Base-by-base conservation (phyloP, 495 filamentous ascomycete species). In the Patellaria atrata region DNA sequence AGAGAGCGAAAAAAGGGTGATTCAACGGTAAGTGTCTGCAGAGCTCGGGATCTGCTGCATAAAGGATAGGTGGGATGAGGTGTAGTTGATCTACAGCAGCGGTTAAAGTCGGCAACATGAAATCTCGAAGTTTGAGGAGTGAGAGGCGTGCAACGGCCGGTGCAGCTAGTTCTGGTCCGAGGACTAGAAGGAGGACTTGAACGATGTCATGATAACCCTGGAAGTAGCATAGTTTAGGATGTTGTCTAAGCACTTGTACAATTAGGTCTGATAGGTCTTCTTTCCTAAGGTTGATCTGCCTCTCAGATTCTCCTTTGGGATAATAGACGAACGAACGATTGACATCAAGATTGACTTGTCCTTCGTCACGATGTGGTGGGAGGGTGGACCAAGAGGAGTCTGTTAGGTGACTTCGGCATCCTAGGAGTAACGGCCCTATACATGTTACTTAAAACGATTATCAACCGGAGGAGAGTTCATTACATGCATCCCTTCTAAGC, bases 121-220 rank as follows among this genome's bases (percentile, higher is more conserved):
- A 97, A 58, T 97, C 89, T 31, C 89, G 73, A 51, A 96, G 94
- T 30, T 81, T 77, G 13, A 96, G 67, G 14, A 85, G 69, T 2
- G 86, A 93, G 35, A 97, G 71, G 14, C 75, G 79, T 21, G 79
- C 63, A 10, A 92, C 73, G 19, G 78, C 74, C 2, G 58, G 46
- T 18, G 62, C 50, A 3, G 65, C 55, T n/a, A 60, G 38, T 4
- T 70, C 64, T 22, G 61, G 53, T 13, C 75, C 78, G 2, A 96
- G 62, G 5, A 92, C 82, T 11, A 97, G 68, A 3, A 94, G 70
- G 29, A 97, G 64, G n/a, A 97, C 89, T 54, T 96, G 91, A 43
- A 80, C 87, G 49, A 97, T 94, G 58, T 97, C 89, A 53, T 97
- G 89, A 57, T 92, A 97, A 41, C 89, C 89, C 64, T 97, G 89